These are phyloP conservation scores for Pseudoturritis turrita DNA, from an alignment of 345 rosid genomes.

Conservation along the genomic window DNA sequence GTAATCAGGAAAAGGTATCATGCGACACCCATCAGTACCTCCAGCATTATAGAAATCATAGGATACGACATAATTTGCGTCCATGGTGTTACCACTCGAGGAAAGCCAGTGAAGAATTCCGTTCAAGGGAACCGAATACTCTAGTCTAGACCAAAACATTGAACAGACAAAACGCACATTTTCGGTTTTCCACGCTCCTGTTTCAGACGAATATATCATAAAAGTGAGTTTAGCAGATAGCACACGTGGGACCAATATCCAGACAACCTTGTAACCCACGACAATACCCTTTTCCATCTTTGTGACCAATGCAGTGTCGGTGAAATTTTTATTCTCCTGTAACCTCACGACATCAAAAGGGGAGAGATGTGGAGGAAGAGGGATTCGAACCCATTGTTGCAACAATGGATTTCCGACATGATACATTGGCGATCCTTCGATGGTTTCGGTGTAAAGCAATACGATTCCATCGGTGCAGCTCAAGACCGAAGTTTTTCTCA, in stretches of 20 bases:
- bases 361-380: background rate
- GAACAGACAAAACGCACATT: background rate
- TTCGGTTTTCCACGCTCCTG: background rate
- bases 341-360: background rate
- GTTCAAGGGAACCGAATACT: background rate
- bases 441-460: background rate
- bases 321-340: too few relatives aligned
- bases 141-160: background rate
- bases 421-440: background rate
- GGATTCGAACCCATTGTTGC: background rate
- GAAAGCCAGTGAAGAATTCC: background rate
- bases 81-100: background rate
- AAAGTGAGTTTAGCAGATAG: background rate
- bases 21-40: background rate
- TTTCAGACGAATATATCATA: background rate
- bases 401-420: background rate
- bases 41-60: background rate
- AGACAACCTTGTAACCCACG: background rate
- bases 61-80: background rate
- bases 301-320: background rate
- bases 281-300: background rate
- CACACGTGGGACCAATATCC: background rate
- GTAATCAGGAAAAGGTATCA: background rate
- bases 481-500: background rate
- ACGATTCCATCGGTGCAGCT: background rate